phyloP scores from a whole-genome alignment of 352 stramenopile genomes.

The Globisporangium yorkense region DNA sequence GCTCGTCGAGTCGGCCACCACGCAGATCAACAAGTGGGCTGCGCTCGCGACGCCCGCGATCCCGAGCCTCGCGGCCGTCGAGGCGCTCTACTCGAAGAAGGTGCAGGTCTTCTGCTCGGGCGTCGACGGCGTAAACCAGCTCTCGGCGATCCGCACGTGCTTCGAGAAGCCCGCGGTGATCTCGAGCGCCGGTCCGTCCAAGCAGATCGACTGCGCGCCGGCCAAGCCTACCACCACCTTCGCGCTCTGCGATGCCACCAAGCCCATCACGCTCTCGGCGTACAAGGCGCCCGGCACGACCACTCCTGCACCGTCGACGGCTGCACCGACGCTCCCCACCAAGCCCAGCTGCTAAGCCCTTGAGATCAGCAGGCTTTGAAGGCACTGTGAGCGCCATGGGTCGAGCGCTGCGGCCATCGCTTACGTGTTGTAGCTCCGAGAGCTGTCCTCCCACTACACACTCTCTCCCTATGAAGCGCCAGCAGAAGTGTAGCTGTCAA shows the following conservation, averaged over 20 bases:
- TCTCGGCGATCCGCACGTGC: constrained; percentile 68
- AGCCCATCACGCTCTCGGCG: constrained; percentile 10
- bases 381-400: too few species aligned
- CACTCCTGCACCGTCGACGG: too few species aligned
- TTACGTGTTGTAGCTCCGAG: too few species aligned
- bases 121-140: constrained; percentile 47
- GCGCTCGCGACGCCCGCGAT: constrained; percentile 11
- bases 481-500: too few species aligned
- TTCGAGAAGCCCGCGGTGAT: constrained; percentile 29
- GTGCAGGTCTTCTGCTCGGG: constrained; percentile 67
- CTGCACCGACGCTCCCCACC: too few species aligned
- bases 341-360: neutral
- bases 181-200: constrained; percentile 7
- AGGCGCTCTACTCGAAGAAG: constrained; percentile 48
- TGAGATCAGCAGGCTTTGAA: too few species aligned
- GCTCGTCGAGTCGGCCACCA: constrained; percentile 26
- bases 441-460: too few species aligned
- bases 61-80: constrained; percentile 26
- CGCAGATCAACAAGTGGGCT: constrained; percentile 62
- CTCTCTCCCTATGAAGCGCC: too few species aligned
- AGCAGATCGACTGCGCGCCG: constrained; percentile 11
- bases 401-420: too few species aligned
- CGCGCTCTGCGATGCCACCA: constrained; percentile 3
- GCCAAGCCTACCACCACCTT: constrained; percentile 5
- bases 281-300: too few species aligned